These are phyloP conservation scores for Tulasnella calospora DNA, from an alignment of 768 basidiomycete genomes.

Conservation along the genomic window DNA sequence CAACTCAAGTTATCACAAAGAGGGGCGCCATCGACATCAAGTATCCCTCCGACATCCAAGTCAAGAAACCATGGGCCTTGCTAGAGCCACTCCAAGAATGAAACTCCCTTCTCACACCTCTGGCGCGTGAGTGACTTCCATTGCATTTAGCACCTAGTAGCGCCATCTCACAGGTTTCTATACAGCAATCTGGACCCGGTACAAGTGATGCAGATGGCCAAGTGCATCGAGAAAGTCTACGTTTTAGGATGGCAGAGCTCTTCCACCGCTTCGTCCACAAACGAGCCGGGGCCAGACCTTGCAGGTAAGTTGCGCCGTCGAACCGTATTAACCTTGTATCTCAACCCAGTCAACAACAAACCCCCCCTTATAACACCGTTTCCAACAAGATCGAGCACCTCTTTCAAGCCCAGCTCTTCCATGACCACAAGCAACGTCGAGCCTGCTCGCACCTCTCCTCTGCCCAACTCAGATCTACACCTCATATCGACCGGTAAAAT, in stretches of 20 bases:
- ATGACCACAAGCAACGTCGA: slow-evolving; percentile 94
- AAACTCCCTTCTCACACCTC: slow-evolving; percentile 92
- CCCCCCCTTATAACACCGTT: slow-evolving; percentile 97
- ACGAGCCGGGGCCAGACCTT: slow-evolving; percentile 97
- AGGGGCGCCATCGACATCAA: slow-evolving; percentile 79
- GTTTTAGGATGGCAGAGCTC: no score
- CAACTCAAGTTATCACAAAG: slow-evolving; percentile 89
- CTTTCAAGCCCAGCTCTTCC: slow-evolving; percentile 97
- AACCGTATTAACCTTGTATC: neutral
- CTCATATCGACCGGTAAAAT: slow-evolving; percentile 86
- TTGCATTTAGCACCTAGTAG: neutral
- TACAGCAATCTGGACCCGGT: slow-evolving; percentile 85
- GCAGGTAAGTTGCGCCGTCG: slow-evolving; percentile 56
- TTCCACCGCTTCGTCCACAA: no score
- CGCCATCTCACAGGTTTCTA: neutral
- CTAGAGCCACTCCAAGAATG: slow-evolving; percentile 71
- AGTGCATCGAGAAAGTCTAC: slow-evolving; percentile 95
- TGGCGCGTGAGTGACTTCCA: slow-evolving; percentile 74
- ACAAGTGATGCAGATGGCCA: slow-evolving; percentile 97
- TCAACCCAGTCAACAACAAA: slow-evolving; percentile 44
- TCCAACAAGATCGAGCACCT: slow-evolving; percentile 98
- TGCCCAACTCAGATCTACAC: slow-evolving; percentile 65
- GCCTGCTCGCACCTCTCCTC: slow-evolving; percentile 64
- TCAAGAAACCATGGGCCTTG: slow-evolving; percentile 77
- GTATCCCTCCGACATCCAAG: slow-evolving; percentile 81